Percentiles rank a stretch among this genome's conserved stretches.
These are phyloP conservation scores for Sisymbrium altissimum DNA, from an alignment of 345 rosid genomes.

Conservation along the genomic window DNA sequence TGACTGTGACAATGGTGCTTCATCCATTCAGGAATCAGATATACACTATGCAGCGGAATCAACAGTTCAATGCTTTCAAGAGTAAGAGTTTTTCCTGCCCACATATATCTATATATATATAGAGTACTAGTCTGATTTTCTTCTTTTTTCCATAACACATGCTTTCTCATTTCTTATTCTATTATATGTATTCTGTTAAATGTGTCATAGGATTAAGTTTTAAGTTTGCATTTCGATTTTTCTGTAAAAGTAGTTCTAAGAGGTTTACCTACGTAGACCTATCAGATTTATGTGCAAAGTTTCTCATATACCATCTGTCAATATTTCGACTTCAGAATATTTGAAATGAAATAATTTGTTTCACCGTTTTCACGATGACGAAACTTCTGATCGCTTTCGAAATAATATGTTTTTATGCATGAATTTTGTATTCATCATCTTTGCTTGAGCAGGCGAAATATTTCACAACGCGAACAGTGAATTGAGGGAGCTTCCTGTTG, in stretches of 20 bases:
- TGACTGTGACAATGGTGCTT: constrained; percentile 22
- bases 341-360: not conserved
- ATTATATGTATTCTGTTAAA: not conserved
- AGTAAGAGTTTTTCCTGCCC: constrained; percentile 49
- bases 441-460: not conserved
- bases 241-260: not conserved
- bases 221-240: constrained; percentile 6
- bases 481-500: constrained; percentile 73
- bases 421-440: not conserved
- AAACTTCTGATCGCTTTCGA: not conserved
- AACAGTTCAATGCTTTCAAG: constrained; percentile 63
- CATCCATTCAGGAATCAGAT: constrained; percentile 51
- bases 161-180: not conserved
- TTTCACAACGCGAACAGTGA: constrained; percentile 48
- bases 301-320: not conserved
- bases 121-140: not conserved
- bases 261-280: not conserved
- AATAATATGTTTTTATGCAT: not conserved
- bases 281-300: not conserved
- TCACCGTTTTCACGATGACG: not conserved
- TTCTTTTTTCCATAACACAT: not conserved
- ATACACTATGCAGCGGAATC: constrained; percentile 61
- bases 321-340: not conserved
- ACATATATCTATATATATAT: not conserved
- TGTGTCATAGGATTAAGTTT: not conserved